Base-by-base conservation (phyloP, 305 asterid species). In the Fraxinus xanthoxyloides region DNA sequence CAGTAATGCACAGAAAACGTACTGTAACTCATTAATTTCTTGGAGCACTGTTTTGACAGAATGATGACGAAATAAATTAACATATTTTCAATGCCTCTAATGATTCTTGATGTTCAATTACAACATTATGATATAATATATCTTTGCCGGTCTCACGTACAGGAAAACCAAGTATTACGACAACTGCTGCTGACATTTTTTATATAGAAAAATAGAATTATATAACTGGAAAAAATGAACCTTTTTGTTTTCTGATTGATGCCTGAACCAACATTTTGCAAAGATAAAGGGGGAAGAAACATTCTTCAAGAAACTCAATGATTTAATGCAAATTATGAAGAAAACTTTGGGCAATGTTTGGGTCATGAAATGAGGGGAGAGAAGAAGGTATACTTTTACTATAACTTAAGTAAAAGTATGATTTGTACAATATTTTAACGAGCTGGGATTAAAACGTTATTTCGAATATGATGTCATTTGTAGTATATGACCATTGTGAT, bases 1-100 rank as follows among this genome's bases (percentile, higher is more conserved):
- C 72, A 61, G 72, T 61, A 61, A 61, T 61, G 72, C 72, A 61
- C 72, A 61, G 72, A 61, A 61, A 61, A 24, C 72, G 30, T 61
- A 61, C 72, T 23, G 72, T 23, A 24, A 61, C 72, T 61, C 72
- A 8, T 61, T 61, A 4, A 23, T 23, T 21, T 61, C 72, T 61
- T 61, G 30, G 9, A 23, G 10, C 31, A 61, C 72, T 61, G 30
- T 61, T 61, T 61, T 61, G 72, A 23, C 72, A 23, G 70, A 8
- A 7, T 21, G 28, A 61, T 61, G 70, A 61, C 8, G 12, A 59
- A 59, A 59, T 61, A 61, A 23, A 23, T 21, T 21, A 59, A 7
- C 15, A 61, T 8, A 23, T 8, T 61, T 61, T 61, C 24, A 8
- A 21, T 21, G 24, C 26, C 31, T 61, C 31, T 23, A 9, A 54